Evolutionary conservation across 2,329 filamentous ascomycete genomes (phyloP), one percentile per base, ranked within the genome.

Genomic region (Alternaria viburni): DNA sequence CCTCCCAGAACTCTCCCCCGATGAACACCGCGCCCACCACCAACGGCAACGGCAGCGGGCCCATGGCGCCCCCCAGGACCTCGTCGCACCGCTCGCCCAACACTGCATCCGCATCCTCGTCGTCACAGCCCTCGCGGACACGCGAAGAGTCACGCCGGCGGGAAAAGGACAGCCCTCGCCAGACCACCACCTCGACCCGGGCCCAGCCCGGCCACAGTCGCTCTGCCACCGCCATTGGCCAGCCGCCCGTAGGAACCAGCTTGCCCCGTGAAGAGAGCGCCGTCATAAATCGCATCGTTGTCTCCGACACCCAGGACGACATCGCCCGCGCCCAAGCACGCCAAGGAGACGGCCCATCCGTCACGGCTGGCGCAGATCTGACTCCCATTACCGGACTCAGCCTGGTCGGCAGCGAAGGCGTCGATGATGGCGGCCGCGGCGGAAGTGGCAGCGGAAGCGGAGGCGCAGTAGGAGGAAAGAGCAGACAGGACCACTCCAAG

Each of bases 221-320:
- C 62, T 84, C 82, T 15, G 79, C 81, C 46, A 81, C 80, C 26
- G 81, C 85, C 50, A 84, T 86, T 61, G 86, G 86, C 43, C 81
- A 85, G 67, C 82, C 87, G 41, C 86, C 86, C 17, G 86, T 80
- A 51, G 79, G 79, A 52, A 81, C 81, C 17, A 78, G 85, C 45
- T 85, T 91, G 12, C 88, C 89, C 13, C 89, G 91, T 62, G 92
- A 97, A 78, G 89, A 91, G 59, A 94, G 91, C 79, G 89, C 93
- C 60, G 89, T 93, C 30, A 86, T 97, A 67, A 92, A 91, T 77
- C 88, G 91, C 65, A 88, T 94, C 66, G 84, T 95, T 66, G 87
- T 93, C 25, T 91, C 91, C 54, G 91, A 93, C 69, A 91, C 92
- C 7, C 87, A 90, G 68, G 88, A 90, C 49, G 92, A 94, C 75